phyloP scores from a whole-genome alignment of 2,329 filamentous ascomycete genomes.

The Incumbomyces delicatus region DNA sequence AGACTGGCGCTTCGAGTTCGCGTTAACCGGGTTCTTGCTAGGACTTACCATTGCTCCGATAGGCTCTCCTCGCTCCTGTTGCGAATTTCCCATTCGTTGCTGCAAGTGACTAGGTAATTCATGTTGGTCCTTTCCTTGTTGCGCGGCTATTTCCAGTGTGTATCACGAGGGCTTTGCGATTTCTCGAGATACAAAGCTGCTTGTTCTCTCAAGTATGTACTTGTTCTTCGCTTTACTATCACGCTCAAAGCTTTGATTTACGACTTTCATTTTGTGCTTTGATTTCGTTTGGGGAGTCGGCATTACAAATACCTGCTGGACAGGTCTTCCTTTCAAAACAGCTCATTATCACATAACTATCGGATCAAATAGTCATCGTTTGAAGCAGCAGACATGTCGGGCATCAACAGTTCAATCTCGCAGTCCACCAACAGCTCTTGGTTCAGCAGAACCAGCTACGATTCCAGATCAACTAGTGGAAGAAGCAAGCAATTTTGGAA shows the following conservation, averaged over 20 bases:
- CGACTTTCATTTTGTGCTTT: background rate
- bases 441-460: conserved; percentile 4
- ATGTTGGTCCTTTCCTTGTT: background rate
- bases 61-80: no score
- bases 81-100: background rate
- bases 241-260: background rate
- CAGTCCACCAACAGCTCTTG: conserved; percentile 2
- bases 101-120: background rate
- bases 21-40: no score
- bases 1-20: no score
- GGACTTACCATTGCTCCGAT: no score
- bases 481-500: conserved; percentile 18
- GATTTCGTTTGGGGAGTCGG: background rate
- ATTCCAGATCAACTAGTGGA: conserved; percentile 12
- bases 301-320: conserved; percentile 3
- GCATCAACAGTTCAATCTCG: conserved; percentile 1
- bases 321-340: background rate
- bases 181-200: conserved; percentile 2
- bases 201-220: background rate
- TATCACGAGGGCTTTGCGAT: background rate
- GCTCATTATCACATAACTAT: no score
- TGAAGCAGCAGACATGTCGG: no score
- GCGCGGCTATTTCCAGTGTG: conserved; percentile 1
- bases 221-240: background rate
- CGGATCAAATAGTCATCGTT: no score